phyloP scores from a whole-genome alignment of 1,139 yeast species.

The Pichia sp. region DNA sequence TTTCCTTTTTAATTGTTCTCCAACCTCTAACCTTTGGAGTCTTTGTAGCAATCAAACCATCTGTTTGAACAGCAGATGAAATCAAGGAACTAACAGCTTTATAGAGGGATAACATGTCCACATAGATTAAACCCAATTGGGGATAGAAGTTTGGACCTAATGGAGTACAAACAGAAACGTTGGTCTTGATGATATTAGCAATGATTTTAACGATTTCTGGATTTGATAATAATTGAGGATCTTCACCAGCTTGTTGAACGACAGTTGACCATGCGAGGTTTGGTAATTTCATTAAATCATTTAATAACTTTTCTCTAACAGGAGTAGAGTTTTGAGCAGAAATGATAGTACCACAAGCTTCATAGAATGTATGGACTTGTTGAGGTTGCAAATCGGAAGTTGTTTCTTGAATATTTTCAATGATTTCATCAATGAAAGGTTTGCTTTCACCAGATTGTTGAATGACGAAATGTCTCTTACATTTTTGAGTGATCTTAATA shows the following conservation, averaged over 20 bases:
- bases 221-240: constrained; percentile 79
- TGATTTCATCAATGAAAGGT: constrained; percentile 91
- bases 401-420: constrained; percentile 74
- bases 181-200: constrained; percentile 91
- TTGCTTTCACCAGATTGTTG: constrained; percentile 84
- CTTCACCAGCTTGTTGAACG: constrained; percentile 82
- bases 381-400: constrained; percentile 95
- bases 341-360: constrained; percentile 94
- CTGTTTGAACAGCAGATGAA: constrained; percentile 72
- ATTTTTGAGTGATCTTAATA: constrained; percentile 90
- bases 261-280: constrained; percentile 94
- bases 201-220: constrained; percentile 89
- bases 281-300: constrained; percentile 85
- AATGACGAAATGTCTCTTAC: constrained; percentile 93
- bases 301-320: constrained; percentile 68
- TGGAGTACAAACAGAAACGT: constrained; percentile 90
- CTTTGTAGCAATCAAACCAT: constrained; percentile 86
- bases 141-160: constrained; percentile 91
- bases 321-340: constrained; percentile 72
- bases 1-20: constrained; percentile 95
- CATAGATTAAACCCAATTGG: constrained; percentile 83
- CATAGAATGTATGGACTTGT: constrained; percentile 96
- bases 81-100: constrained; percentile 90
- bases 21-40: constrained; percentile 95
- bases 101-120: constrained; percentile 87